Base-by-base conservation (phyloP, 2,329 filamentous ascomycete genomes). In the Aspergillus alliaceus region DNA sequence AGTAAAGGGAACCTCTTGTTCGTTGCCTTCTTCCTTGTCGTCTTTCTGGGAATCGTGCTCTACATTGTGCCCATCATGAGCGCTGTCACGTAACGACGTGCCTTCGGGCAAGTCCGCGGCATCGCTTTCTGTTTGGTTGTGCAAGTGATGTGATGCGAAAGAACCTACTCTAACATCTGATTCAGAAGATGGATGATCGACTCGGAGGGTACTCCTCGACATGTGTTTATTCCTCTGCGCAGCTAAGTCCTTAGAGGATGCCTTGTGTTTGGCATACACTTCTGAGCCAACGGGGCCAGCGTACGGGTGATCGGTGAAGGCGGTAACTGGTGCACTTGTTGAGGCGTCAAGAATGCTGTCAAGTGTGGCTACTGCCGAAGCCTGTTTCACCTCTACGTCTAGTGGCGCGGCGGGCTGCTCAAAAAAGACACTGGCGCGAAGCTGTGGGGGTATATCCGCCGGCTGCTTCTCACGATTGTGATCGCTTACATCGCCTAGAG, bases 311-410 rank as follows among this genome's bases (percentile, higher is more conserved):
- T 97, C 91, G 0, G 90, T 96, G 67, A 98, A 98, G 25, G 93
- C 93, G 63, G 83, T 91, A 29, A 96, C 92, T 1, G 95, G 95
- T 0, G 95, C 93, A 58, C 83, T 85, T 2, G 91, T 90, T 2
- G 93, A 95, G 7, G 93, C 95, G 69, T 96, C 90, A 15, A 99
- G 82, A 53, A 99, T 96, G 70, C 87, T 93, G 64, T 99, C 93
- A 7, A 99, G 83, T 0, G 93, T 96, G 40, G 86, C 88, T 70
- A 92, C 90, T 11, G 93, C 93, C 25, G 95, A 98, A 18, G 90
- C 89, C 57, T 90, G 87, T 72, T 84, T 82, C 40, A 86, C 74
- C 37, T 84, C 75, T 37, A 86, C 76, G 49, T 87, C 79, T 44
- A 86, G 78, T 1, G 77, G 66, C 7, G 82, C 70, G 2, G 84